Evolutionary conservation across 1,284 basidiomycete species (phyloP).

Genomic region (Tilletia caries): DNA sequence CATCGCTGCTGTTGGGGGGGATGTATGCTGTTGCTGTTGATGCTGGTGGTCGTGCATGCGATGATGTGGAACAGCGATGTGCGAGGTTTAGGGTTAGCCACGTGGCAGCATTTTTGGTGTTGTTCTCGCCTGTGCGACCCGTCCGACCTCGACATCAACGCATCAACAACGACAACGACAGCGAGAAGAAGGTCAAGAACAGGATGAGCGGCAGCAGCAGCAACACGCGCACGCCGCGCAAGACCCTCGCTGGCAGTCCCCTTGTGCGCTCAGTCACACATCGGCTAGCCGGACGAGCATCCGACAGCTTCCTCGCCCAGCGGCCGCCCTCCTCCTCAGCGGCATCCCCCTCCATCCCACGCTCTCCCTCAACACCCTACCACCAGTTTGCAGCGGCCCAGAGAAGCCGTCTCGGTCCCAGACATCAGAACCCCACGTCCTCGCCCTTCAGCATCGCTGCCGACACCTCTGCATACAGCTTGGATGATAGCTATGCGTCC

Average conservation of each 20-base stretch:
- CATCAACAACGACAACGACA: neutral
- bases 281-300: slow-evolving; percentile 1
- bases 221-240: slow-evolving; percentile 6
- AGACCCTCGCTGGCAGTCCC: neutral
- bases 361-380: slow-evolving; percentile 4
- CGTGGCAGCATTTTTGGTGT: neutral
- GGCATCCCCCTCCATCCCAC: neutral
- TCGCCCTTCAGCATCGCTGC: slow-evolving; percentile 8
- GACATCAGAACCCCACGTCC: neutral
- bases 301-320: slow-evolving; percentile 7
- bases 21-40: no score
- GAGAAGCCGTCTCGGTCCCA: neutral
- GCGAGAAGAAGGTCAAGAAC: neutral
- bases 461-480: slow-evolving; percentile 2
- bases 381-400: slow-evolving; percentile 12
- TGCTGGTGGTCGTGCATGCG: no score
- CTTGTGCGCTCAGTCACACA: neutral
- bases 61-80: neutral
- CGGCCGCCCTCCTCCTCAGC: neutral
- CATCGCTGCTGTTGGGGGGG: no score
- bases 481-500: neutral
- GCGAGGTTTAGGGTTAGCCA: neutral
- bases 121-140: neutral
- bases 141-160: no score
- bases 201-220: neutral